phyloP scores from a whole-genome alignment of 805 yeast genomes.

The Barnettozyma salicaria region DNA sequence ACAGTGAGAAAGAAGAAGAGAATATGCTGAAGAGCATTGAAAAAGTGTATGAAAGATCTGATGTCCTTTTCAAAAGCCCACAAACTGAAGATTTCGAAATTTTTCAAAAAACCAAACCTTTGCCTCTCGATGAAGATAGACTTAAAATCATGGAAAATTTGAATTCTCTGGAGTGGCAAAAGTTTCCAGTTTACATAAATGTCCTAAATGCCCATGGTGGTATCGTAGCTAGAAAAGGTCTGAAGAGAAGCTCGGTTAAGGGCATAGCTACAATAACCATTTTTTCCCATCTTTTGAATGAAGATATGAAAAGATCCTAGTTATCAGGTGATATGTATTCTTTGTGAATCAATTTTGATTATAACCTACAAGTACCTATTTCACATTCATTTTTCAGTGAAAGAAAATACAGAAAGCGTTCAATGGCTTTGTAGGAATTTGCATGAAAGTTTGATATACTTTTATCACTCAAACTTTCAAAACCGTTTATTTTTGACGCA shows the following conservation, averaged over 20 bases:
- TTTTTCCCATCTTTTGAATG: slow-evolving; percentile 34
- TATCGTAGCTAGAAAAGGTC: slow-evolving; percentile 72
- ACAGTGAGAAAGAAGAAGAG: slow-evolving; percentile 5
- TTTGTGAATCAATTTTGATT: neutral
- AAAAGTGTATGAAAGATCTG: neutral
- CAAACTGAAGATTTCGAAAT: slow-evolving; percentile 15
- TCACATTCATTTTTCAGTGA: no score
- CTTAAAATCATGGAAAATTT: slow-evolving; percentile 43
- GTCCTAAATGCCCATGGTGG: slow-evolving; percentile 82
- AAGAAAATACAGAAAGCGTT: no score
- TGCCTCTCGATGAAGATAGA: slow-evolving; percentile 35
- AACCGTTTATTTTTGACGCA: no score
- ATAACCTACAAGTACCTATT: no score
- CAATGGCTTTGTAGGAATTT: no score
- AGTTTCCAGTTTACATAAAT: slow-evolving; percentile 66
- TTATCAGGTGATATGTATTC: no score
- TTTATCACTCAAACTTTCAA: no score
- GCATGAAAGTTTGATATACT: no score
- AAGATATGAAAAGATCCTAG: slow-evolving; percentile 12
- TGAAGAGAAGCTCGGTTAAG: slow-evolving; percentile 38
- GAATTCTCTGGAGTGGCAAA: slow-evolving; percentile 66
- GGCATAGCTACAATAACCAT: slow-evolving; percentile 49
- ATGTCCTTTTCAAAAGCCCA: slow-evolving; percentile 11
- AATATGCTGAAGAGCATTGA: neutral
- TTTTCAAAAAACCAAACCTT: slow-evolving; percentile 15